These are phyloP conservation scores for Poronia punctata DNA, from an alignment of 495 filamentous ascomycete species.

Conservation along the genomic window DNA sequence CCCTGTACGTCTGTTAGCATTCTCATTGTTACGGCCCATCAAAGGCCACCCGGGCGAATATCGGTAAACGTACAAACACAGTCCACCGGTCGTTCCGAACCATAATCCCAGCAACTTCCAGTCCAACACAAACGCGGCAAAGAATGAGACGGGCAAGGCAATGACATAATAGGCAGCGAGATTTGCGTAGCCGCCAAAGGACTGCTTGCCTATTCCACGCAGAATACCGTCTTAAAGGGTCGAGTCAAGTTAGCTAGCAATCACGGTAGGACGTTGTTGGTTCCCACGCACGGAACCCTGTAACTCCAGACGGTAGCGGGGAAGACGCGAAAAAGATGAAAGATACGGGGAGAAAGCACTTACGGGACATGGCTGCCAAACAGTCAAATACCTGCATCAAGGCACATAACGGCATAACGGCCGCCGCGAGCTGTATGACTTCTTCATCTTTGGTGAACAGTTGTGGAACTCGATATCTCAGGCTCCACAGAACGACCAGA, in stretches of 20 bases:
- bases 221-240: slow-evolving; percentile 65
- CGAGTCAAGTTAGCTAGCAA: slow-evolving; percentile 3
- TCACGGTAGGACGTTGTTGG: too few relatives aligned
- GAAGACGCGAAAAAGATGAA: too few relatives aligned
- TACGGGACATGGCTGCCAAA: slow-evolving; percentile 50
- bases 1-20: slow-evolving; percentile 32
- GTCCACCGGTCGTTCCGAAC: slow-evolving; percentile 68
- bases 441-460: slow-evolving; percentile 77
- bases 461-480: slow-evolving; percentile 62
- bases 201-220: slow-evolving; percentile 75
- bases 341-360: neutral
- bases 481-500: slow-evolving; percentile 52
- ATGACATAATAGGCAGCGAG: slow-evolving; percentile 78
- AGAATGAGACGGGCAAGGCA: slow-evolving; percentile 77
- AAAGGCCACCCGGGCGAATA: too few relatives aligned
- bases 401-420: slow-evolving; percentile 68
- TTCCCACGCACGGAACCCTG: too few relatives aligned
- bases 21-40: neutral
- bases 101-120: slow-evolving; percentile 76
- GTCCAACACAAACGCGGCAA: slow-evolving; percentile 60
- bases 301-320: too few relatives aligned
- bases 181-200: slow-evolving; percentile 82
- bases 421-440: slow-evolving; percentile 67
- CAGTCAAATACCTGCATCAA: slow-evolving; percentile 87
- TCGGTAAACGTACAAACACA: slow-evolving; percentile 43